Percentiles rank a stretch among this genome's conserved stretches.
Evolutionary conservation across 495 filamentous ascomycete genomes (phyloP).

Genomic region (Physcia stellaris): DNA sequence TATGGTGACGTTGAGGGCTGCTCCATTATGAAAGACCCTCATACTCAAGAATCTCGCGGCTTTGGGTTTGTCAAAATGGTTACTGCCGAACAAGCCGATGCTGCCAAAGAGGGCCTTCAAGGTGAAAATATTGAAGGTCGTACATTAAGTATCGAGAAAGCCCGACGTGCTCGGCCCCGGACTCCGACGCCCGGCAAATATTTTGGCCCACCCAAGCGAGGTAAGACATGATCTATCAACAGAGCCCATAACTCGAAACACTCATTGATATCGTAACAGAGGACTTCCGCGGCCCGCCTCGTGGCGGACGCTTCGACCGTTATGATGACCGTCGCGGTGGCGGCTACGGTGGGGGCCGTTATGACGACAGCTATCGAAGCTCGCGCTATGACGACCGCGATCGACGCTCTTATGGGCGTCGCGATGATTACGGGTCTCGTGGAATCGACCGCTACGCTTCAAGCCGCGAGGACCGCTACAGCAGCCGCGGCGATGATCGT

Average conservation of each 20-base stretch:
- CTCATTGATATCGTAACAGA: constrained; percentile 29
- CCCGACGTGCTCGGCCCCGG: constrained; percentile 81
- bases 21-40: constrained; percentile 98
- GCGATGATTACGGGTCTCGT: constrained; percentile 52
- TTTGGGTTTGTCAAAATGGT: constrained; percentile 99
- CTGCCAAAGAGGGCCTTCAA: constrained; percentile 90
- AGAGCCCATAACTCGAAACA: not conserved
- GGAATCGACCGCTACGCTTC: constrained; percentile 54
- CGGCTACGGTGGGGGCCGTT: constrained; percentile 30
- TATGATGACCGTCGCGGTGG: constrained; percentile 45
- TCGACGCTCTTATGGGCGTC: constrained; percentile 40
- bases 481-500: constrained; percentile 37
- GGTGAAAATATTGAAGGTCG: constrained; percentile 92
- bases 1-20: constrained; percentile 97
- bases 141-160: constrained; percentile 97
- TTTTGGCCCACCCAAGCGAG: constrained; percentile 96
- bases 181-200: constrained; percentile 98
- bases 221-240: constrained; percentile 35
- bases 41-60: constrained; percentile 94
- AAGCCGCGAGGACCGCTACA: constrained; percentile 46
- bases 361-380: constrained; percentile 24
- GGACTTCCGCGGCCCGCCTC: constrained; percentile 42
- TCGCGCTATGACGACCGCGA: constrained; percentile 35
- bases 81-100: constrained; percentile 83
- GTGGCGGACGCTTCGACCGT: constrained; percentile 41